Percentiles rank a stretch among this genome's conserved stretches.
Evolutionary conservation across 805 yeast species (phyloP).

Genomic region (Ogataea populi-albae): DNA sequence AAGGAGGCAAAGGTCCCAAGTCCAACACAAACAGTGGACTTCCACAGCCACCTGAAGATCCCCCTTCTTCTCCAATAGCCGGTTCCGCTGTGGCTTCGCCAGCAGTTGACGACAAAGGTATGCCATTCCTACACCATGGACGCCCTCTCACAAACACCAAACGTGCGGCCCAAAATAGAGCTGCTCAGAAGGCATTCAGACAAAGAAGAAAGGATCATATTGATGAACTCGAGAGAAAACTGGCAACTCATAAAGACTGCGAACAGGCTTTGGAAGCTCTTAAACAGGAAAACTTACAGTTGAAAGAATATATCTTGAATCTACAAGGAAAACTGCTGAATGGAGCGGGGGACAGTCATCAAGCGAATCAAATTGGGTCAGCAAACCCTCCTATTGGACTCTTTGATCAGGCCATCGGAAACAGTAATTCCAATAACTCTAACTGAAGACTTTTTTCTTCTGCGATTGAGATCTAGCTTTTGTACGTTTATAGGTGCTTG

Average conservation of each 20-base stretch:
- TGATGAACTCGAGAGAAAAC: constrained; percentile 72
- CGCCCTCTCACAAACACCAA: constrained; percentile 61
- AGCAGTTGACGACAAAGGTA: constrained; percentile 18
- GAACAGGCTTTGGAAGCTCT: constrained; percentile 65
- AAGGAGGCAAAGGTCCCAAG: constrained; percentile 3
- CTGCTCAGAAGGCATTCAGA: constrained; percentile 89
- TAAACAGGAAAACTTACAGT: constrained; percentile 64
- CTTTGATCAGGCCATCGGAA: constrained; percentile 10
- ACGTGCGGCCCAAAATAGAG: constrained; percentile 89
- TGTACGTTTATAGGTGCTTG: constrained; percentile 3
- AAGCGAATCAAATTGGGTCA: constrained; percentile 2
- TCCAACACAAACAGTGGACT: constrained; percentile 10
- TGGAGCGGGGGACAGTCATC: constrained; percentile 9
- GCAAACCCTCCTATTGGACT: constrained; percentile 20
- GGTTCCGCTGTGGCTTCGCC: constrained; percentile 7
- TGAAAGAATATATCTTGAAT: constrained; percentile 69
- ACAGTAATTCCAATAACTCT: constrained; percentile 7
- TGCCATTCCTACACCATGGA: constrained; percentile 24
- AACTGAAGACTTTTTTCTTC: no score
- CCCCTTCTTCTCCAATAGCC: constrained; percentile 2
- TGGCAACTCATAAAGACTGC: constrained; percentile 58
- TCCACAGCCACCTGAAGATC: constrained; percentile 11
- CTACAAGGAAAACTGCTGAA: constrained; percentile 63
- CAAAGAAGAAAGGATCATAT: constrained; percentile 78
- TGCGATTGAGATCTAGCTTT: background rate